Evolutionary conservation across 2,329 filamentous ascomycete genomes (phyloP), one percentile per base, ranked within the genome.

Genomic region (Capronia coronata): DNA sequence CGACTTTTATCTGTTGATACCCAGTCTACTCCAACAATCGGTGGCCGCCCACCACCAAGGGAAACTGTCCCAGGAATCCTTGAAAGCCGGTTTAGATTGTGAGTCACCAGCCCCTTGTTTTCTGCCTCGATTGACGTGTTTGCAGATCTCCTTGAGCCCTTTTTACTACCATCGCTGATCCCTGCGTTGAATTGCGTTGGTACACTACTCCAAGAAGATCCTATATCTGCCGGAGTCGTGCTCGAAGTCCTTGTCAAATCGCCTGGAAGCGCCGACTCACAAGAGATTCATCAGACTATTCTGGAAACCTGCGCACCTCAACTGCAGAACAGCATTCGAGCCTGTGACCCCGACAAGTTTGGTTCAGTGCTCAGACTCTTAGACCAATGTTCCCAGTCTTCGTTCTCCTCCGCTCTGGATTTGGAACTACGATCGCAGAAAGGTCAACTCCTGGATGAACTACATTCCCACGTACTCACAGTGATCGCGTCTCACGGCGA

Each of bases 21-120:
- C 79, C 5, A 82, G 78, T 0, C 66, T 84, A 1, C 80, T 83
- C 53, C 74, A 74, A 49, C 80, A 83, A 61, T 82, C 76, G 38
- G 66, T 83, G 1, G 67, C 73, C 25, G 80, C 79, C 4, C 78
- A 78, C 57, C 75, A 77, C 43, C 68, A 68, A 1, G 75, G 74
- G 13, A 74, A 76, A 25, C 61, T 84, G 16, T 71, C 74, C 11
- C 70, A 80, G 46, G 76, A 81, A 9, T 77, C 75, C 0, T 67
- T 83, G 30, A 80, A 81, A 58, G 75, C 75, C 6, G 80, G 80
- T 1, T 70, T 83, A 47, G 80, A 84, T 65, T 80, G 76, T 78
- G 64, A 68, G 75, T 57, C 1, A 43, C 14, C 7, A n/a, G 13
- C 11, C 19, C 2, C 18, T 52, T 44, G 27, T 32, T 49, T 6